phyloP scores from a whole-genome alignment of 2,329 filamentous ascomycete species.

The Arachnomyces sp. region DNA sequence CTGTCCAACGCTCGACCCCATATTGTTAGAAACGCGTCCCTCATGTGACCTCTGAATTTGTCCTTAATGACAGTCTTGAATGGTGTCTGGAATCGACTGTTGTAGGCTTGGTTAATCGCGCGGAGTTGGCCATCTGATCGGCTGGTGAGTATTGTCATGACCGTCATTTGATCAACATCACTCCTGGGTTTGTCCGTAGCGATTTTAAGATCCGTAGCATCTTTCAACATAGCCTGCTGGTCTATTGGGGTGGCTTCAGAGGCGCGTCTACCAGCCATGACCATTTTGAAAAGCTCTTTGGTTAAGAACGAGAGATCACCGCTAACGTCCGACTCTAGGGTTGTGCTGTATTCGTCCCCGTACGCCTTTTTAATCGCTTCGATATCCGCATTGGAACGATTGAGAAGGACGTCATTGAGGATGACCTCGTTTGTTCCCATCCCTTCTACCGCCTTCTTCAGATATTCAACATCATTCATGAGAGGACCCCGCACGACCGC shows the following conservation, averaged over 20 bases:
- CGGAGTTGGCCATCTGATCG: slow-evolving; percentile 76
- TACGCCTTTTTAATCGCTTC: slow-evolving; percentile 77
- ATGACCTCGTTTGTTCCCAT: slow-evolving; percentile 77
- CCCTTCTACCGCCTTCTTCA: slow-evolving; percentile 66
- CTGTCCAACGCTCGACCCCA: slow-evolving; percentile 69
- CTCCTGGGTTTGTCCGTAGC: slow-evolving; percentile 63
- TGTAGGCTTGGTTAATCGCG: slow-evolving; percentile 69
- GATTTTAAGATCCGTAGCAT: slow-evolving; percentile 67
- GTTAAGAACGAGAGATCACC: slow-evolving; percentile 81
- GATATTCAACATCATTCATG: slow-evolving; percentile 61
- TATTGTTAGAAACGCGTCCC: slow-evolving; percentile 71
- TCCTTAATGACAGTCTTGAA: slow-evolving; percentile 67
- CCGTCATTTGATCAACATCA: slow-evolving; percentile 56
- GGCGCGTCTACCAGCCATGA: slow-evolving; percentile 62
- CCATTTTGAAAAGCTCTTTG: slow-evolving; percentile 73
- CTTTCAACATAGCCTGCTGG: slow-evolving; percentile 63
- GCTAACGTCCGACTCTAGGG: slow-evolving; percentile 64
- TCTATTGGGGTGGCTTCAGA: slow-evolving; percentile 71
- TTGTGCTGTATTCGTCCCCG: slow-evolving; percentile 54
- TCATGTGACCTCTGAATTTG: slow-evolving; percentile 89
- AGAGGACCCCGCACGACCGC: slow-evolving; percentile 69
- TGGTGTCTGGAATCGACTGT: slow-evolving; percentile 59
- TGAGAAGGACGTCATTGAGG: slow-evolving; percentile 77
- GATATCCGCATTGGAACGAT: slow-evolving; percentile 78
- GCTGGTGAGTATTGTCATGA: slow-evolving; percentile 68